Evolutionary conservation across 345 rosid genomes (phyloP), one percentile per base, ranked within the genome.

Genomic region (Ailanthus altissimus): DNA sequence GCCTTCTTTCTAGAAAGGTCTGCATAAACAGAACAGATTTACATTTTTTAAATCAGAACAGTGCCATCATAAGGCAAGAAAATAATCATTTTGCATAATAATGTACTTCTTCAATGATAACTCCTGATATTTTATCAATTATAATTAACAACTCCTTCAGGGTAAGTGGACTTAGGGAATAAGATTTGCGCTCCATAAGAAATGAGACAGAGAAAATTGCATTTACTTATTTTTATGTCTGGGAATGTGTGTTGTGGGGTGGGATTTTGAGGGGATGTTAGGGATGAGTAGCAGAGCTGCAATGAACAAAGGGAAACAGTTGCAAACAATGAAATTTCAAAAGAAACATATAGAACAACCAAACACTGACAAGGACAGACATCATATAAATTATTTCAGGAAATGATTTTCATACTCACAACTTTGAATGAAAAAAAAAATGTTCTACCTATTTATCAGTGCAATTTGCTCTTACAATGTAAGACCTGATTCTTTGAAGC

Each of bases 401-500:
- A 43, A 45, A 13, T 14, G 38, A 2, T 47, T 74, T 32, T 43
- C 58, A 45, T 46, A 26, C 42, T 46, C 76, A 60, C 10, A 59
- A 49, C 8, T 26, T 45, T 45, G 23, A 60, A 42, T 21, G 18
- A 6, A 60, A 45, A 61, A 60, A 46, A 73, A 71, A 64, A 18
- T 8, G 40, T 79, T 86, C 91, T 88, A 91, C 93, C 93, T 87
- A 91, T 81, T 49, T 73, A 82, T 81, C 72, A 84, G 81, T 84
- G 83, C 50, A 67, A 81, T 82, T 67, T 81, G 90, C 94, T 85
- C 98, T 93, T 92, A 96, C 97, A 87, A 92, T 93, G 94, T 96
- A 96, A 87, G 99, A 93, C 85, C 86, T 93, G 94, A 93, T 92
- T 86, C 97, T 90, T 81, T 96, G 99, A 82, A 92, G 94, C 99